Base-by-base conservation (phyloP, 192 early-diverging fungal genomes). In the Coemansia sp. region DNA sequence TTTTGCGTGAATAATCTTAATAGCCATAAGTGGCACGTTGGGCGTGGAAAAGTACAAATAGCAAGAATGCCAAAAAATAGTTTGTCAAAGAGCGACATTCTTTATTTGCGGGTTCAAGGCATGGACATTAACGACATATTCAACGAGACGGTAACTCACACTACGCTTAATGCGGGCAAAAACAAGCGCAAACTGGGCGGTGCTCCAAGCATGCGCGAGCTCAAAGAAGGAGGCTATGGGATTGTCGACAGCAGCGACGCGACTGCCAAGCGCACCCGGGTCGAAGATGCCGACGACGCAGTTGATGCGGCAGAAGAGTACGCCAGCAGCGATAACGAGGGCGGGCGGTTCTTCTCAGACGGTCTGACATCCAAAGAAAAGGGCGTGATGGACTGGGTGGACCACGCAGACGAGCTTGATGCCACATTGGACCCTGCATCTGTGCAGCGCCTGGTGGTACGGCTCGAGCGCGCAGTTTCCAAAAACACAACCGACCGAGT, bases 401-500 rank as follows among this genome's bases (percentile, higher is more conserved):
- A 98, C 68, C 85, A 92, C 5, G 86, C 84, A 47, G 94, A 94
- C 49, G 88, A 66, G 14, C 49, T 73, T 24, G 86, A 87, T 37
- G 87, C 75, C 27, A 64, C 65, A 17, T 85, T 97, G 32, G 92
- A 94, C 70, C 43, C 85, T 7, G 21, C 75, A 2, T 73, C 81
- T 15, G 86, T 96, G 7, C 89, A 92, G 59, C 86, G 85, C 64
- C 86, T 93, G 76, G 83, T 95, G 32, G 73, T 91, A 27, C 87
- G 87, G 58, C 90, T 97, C 67, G 92, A 97, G 70, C 90, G 89
- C 66, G 85, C 89, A 0, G 86, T 97, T 69, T 88, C 83, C 57
- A 93, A 88, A 54, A 99, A 99, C 80, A 88, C 92, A 57, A 87
- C 93, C 57, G 83, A 91, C 66, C 90, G 97, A 39, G 85, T 93